Conservation (phyloP, 1,139 yeast genomes). For the Suhomyces bribrorum region DNA sequence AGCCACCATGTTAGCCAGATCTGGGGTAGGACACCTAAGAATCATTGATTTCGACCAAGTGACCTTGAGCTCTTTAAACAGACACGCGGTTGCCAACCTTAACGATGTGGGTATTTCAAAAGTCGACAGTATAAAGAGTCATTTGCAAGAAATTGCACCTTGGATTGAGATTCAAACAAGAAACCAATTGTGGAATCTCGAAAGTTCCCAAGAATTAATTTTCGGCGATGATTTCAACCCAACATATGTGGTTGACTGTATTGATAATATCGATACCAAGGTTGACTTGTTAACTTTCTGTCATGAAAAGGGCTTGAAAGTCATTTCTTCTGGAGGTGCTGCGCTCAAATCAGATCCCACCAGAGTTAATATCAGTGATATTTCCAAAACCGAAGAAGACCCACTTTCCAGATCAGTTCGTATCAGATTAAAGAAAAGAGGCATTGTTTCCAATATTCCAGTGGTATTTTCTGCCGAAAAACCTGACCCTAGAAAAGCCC, state of each 20-base stretch:
- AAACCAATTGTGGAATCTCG: slow-evolving; percentile 74
- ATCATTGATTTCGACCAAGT: slow-evolving; percentile 96
- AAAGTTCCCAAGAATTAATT: slow-evolving; percentile 61
- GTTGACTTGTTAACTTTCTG: slow-evolving; percentile 83
- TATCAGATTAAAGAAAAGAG: slow-evolving; percentile 75
- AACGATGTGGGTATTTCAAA: slow-evolving; percentile 90
- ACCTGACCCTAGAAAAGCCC: slow-evolving; percentile 93
- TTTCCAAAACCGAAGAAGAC: slow-evolving; percentile 76
- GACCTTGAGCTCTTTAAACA: slow-evolving; percentile 81
- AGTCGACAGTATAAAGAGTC: slow-evolving; percentile 72
- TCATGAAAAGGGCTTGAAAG: slow-evolving; percentile 55
- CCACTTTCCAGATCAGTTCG: slow-evolving; percentile 89
- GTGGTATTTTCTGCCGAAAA: slow-evolving; percentile 93
- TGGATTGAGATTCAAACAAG: slow-evolving; percentile 83
- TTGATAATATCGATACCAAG: slow-evolving; percentile 93
- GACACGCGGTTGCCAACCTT: slow-evolving; percentile 91
- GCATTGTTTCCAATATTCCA: slow-evolving; percentile 75
- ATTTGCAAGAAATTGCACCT: slow-evolving; percentile 74
- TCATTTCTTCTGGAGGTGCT: slow-evolving; percentile 93
- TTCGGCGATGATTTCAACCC: slow-evolving; percentile 57
- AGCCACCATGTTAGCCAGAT: slow-evolving; percentile 85
- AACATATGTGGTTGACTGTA: slow-evolving; percentile 85
- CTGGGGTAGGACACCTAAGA: slow-evolving; percentile 78
- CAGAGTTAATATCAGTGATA: slow-evolving; percentile 45
- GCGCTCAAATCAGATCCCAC: slow-evolving; percentile 67